Evolutionary conservation across 345 rosid species (phyloP).

Genomic region (Brassica nigra): DNA sequence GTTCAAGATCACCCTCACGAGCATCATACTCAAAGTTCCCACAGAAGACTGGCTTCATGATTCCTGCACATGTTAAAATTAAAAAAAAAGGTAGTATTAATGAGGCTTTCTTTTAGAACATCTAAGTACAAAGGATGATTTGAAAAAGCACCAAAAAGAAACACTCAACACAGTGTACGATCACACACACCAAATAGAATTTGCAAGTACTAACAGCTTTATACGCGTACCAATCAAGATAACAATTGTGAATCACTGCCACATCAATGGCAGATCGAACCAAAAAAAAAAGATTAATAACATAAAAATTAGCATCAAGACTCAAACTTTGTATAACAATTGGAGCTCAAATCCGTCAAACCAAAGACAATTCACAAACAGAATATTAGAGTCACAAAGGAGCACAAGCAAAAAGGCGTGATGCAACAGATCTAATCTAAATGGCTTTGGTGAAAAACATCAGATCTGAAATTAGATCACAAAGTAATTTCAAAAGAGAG

Average conservation of each 20-base stretch:
- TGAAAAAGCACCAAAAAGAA: conserved; percentile 10
- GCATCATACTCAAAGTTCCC: conserved; percentile 96
- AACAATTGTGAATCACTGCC: not conserved
- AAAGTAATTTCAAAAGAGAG: too few species aligned
- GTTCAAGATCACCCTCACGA: conserved; percentile 77
- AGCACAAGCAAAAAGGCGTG: not conserved
- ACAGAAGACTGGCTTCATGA: conserved; percentile 89
- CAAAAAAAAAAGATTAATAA: not conserved
- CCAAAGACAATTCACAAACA: not conserved
- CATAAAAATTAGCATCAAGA: not conserved
- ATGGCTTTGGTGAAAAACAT: not conserved
- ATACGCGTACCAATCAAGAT: not conserved
- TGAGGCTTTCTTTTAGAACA: not conserved
- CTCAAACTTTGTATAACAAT: not conserved
- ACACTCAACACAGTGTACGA: not conserved
- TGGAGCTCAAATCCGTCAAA: not conserved
- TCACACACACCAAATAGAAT: not conserved
- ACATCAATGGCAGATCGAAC: not conserved
- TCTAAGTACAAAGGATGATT: not conserved
- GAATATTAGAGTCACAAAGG: not conserved
- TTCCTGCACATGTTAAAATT: conserved; percentile 11
- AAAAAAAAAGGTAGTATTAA: not conserved
- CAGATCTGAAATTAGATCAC: too few species aligned
- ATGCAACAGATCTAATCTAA: conserved; percentile 18
- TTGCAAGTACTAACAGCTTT: not conserved